phyloP scores from a whole-genome alignment of 768 basidiomycete species.

The Kwoniella europaea region DNA sequence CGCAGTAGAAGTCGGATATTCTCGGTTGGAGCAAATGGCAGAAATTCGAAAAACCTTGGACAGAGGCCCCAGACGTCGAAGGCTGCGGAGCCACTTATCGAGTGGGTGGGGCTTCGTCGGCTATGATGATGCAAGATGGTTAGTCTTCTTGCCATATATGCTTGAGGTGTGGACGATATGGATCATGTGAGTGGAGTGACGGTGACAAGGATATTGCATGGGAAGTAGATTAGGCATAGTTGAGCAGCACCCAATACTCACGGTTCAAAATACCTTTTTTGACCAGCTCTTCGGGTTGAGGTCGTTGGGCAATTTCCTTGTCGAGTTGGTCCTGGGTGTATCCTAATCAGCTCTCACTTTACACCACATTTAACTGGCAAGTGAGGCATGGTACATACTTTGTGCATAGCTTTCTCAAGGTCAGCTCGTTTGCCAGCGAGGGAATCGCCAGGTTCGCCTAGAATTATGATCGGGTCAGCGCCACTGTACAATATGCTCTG shows the following conservation, averaged over 20 bases:
- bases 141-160: neutral
- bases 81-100: constrained; percentile 26
- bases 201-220: neutral
- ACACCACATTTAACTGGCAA: too few species aligned
- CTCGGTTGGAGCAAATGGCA: neutral
- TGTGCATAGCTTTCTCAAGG: constrained; percentile 68
- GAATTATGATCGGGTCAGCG: too few species aligned
- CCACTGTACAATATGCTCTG: too few species aligned
- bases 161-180: neutral
- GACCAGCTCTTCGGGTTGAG: constrained; percentile 68
- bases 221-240: neutral
- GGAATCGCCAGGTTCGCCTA: constrained; percentile 68
- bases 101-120: constrained; percentile 41
- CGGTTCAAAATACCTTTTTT: constrained; percentile 68
- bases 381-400: constrained; percentile 60
- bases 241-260: constrained; percentile 40
- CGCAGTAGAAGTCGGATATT: neutral
- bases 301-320: constrained; percentile 66
- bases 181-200: neutral
- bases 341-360: too few species aligned
- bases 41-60: neutral
- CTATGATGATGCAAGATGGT: constrained; percentile 14
- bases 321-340: constrained; percentile 67
- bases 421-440: constrained; percentile 68
- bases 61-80: neutral